Evolutionary conservation across 2,329 filamentous ascomycete species (phyloP).

Genomic region (Neofusicoccum kwambonambiense): DNA sequence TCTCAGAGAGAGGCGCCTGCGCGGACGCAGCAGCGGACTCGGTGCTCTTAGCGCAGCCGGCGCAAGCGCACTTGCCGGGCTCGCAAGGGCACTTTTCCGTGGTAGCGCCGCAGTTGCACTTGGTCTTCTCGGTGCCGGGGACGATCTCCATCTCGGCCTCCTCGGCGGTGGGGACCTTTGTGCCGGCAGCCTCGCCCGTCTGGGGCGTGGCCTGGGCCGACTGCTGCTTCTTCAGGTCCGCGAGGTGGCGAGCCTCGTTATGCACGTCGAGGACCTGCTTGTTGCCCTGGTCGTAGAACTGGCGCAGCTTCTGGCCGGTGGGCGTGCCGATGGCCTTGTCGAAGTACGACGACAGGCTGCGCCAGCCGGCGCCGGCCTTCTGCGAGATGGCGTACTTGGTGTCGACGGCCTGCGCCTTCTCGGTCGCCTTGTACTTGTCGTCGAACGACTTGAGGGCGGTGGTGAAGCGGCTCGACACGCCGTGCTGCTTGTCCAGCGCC

Average conservation of each 20-base stretch:
- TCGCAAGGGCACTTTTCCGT: constrained; percentile 46
- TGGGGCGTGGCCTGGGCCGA: constrained; percentile 30
- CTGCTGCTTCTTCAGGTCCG: constrained; percentile 71
- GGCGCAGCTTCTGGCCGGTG: constrained; percentile 80
- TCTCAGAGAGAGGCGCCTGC: neutral
- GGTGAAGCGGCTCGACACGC: constrained; percentile 78
- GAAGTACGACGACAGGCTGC: constrained; percentile 81
- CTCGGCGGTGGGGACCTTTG: constrained; percentile 20
- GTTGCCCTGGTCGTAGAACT: constrained; percentile 81
- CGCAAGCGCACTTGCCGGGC: constrained; percentile 48
- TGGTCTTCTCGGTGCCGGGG: constrained; percentile 42
- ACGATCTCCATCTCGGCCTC: constrained; percentile 43
- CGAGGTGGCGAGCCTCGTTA: constrained; percentile 81
- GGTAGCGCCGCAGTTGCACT: constrained; percentile 49
- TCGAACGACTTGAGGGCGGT: constrained; percentile 74
- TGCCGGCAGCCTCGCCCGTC: constrained; percentile 36
- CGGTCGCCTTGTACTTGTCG: constrained; percentile 79
- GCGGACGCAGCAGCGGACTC: constrained; percentile 20
- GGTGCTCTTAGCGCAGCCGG: constrained; percentile 48
- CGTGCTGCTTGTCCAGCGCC: constrained; percentile 85
- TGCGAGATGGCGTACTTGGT: constrained; percentile 77
- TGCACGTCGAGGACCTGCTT: constrained; percentile 95
- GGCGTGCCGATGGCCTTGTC: constrained; percentile 87
- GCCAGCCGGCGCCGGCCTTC: constrained; percentile 66
- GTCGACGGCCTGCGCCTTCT: constrained; percentile 82